Evolutionary conservation across 305 asterid species (phyloP).

Genomic region (Andrographis paniculata): DNA sequence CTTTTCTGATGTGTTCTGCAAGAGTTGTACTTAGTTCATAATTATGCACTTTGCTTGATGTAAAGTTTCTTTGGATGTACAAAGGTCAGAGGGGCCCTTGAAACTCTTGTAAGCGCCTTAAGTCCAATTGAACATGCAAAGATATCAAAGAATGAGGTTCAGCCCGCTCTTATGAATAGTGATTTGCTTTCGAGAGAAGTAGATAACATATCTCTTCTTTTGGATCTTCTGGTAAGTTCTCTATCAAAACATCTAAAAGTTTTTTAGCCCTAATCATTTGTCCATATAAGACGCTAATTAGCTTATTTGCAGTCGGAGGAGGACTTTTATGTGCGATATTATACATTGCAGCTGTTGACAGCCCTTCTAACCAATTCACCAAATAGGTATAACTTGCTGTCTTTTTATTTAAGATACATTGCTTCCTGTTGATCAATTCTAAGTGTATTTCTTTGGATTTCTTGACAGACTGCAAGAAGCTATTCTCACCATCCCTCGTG

Average conservation of each 20-base stretch:
- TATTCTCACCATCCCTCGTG: conserved; percentile 81
- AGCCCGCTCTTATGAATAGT: conserved; percentile 84
- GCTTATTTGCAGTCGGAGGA: conserved; percentile 72
- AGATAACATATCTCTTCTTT: conserved; percentile 74
- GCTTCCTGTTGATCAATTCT: conserved; percentile 6
- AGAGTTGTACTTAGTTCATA: conserved; percentile 18
- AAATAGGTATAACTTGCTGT: conserved; percentile 41
- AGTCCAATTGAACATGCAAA: conserved; percentile 60
- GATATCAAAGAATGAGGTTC: conserved; percentile 66
- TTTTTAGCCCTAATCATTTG: conserved; percentile 9
- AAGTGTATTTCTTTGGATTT: conserved; percentile 18
- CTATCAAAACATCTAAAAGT: conserved; percentile 6
- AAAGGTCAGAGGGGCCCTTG: conserved; percentile 88
- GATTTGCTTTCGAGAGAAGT: conserved; percentile 90
- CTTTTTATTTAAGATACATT: conserved; percentile 9
- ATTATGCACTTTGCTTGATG: conserved; percentile 14
- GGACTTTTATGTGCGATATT: conserved; percentile 88
- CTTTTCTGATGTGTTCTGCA: neutral
- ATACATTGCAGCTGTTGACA: conserved; percentile 81
- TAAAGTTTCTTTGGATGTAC: conserved; percentile 20
- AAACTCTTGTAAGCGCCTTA: conserved; percentile 77
- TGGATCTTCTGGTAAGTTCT: conserved; percentile 77
- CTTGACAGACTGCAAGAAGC: conserved; percentile 89
- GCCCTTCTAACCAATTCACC: conserved; percentile 87
- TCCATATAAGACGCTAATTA: conserved; percentile 24